Evolutionary conservation across 2,329 filamentous ascomycete genomes (phyloP).

Genomic region (Aspergillus sp.): DNA sequence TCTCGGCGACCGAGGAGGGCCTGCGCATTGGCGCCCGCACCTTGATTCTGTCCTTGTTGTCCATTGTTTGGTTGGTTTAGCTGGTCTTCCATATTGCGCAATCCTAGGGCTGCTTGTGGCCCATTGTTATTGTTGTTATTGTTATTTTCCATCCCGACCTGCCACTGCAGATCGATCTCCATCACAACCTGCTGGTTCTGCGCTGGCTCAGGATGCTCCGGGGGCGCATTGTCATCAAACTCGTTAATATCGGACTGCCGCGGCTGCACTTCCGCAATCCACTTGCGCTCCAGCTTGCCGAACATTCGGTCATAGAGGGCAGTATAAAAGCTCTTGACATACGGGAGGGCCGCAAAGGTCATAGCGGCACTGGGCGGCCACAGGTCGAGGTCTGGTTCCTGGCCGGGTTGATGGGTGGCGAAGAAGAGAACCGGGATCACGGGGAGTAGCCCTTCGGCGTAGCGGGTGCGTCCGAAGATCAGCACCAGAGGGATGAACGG

Average conservation of each 20-base stretch:
- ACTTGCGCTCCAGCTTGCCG: constrained; percentile 56
- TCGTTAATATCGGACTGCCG: constrained; percentile 45
- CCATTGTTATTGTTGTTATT: constrained; percentile 40
- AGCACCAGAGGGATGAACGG: constrained; percentile 68
- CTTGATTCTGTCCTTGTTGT: constrained; percentile 24
- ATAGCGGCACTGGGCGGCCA: constrained; percentile 68
- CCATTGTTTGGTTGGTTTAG: constrained; percentile 21
- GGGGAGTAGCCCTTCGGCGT: constrained; percentile 63
- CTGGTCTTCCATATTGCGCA: constrained; percentile 15
- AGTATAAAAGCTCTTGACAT: constrained; percentile 64
- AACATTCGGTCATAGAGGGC: constrained; percentile 61
- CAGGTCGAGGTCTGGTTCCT: constrained; percentile 52
- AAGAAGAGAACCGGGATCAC: constrained; percentile 60
- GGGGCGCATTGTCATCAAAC: constrained; percentile 33
- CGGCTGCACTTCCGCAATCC: constrained; percentile 64
- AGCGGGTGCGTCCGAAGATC: constrained; percentile 64
- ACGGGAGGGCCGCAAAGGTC: constrained; percentile 65
- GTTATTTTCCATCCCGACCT: constrained; percentile 49
- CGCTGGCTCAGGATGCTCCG: constrained; percentile 31
- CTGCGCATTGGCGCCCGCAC: constrained; percentile 22
- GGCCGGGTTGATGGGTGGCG: constrained; percentile 45
- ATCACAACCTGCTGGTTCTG: constrained; percentile 46
- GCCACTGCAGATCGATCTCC: constrained; percentile 52
- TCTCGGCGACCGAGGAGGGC: constrained; percentile 39
- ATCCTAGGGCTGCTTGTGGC: constrained; percentile 26